Base-by-base conservation (phyloP, 306 rosid genomes). In the Vigna mungo region DNA sequence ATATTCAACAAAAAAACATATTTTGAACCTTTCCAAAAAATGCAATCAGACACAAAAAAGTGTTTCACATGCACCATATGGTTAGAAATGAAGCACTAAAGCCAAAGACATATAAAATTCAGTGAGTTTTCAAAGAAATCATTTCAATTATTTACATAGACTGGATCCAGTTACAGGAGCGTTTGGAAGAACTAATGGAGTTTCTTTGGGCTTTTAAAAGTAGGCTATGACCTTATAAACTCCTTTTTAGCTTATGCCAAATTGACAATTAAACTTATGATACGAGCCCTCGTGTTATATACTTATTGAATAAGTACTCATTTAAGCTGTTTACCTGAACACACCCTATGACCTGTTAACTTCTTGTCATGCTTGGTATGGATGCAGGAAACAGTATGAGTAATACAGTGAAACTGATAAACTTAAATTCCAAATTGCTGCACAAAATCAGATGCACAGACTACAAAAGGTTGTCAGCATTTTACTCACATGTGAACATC, bases 31-130 rank as follows among this genome's bases (percentile, higher is more conserved):
- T 15, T 30, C 15, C 68, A 62, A 34, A 62, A 16, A 62, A 13
- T 34, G 68, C 46, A 62, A 62, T 8, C 46, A 16, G 68, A 30
- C 46, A 32, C 5, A 25, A 32, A 30, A 9, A 60, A 11, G 37
- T 23, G 46, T 62, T 32, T 8, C 14, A 32, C 68, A n/a, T 32
- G 68, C 68, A 62, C 68, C 68, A 34, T 62, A 10, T 60, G 6
- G 46, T 30, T 32, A 39, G 23, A 61, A 32, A 16, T 30, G 21
- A 61, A 15, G 68, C 7, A 62, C 6, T 15, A 32, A 16, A 32
- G 13, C 34, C 23, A 34, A 62, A 62, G 15, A 20, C 21, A 62
- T 15, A 30, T 16, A 32, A 62, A 34, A 62, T 20, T 62, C 11
- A 13, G 21, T 0, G 14, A 62, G 23, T 62, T 7, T 14, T 15